Base-by-base conservation (phyloP, 1,284 basidiomycete genomes). In the Ganoderma lucidum region DNA sequence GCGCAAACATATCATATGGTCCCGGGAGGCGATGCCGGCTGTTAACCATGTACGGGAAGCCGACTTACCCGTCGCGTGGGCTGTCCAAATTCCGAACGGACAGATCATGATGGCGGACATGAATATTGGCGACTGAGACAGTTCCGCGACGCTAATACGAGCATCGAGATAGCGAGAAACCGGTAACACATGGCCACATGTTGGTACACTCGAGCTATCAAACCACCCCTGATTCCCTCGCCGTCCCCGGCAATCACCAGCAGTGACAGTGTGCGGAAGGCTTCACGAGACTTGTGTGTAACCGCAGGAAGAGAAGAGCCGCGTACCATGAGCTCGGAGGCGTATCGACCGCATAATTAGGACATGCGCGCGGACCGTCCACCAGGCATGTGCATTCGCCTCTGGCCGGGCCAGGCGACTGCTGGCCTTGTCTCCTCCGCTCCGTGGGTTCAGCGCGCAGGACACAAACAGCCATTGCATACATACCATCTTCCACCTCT, bases 91-190 rank as follows among this genome's bases (percentile, higher is more conserved):
- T 6, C 48, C 48, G 48, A 51, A 51, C 23, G 48, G 45, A 51
- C 48, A 51, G 35, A 59, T 59, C 56, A 59, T 35, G 35, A 59
- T 59, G 56, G 35, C 35, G 56, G 19, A 56, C 30, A 35, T 56
- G 30, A 56, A 37, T 39, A 19, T 39, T 32, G 56, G 53, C 30
- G n/a, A 59, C 56, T 59, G 56, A 35, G 56, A 19, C n/a, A 10
- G 19, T 17, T n/a, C 56, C 19, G 56, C 56, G 32, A 59, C 56
- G n/a, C 19, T 32, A 39, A 37, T 35, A 23, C 17, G 35, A 17
- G 56, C 17, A 56, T n/a, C 35, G 35, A 37, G 35, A 37, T 59
- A 59, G 56, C 37, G 56, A 59, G 56, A 59, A 35, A 39, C 3
- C 15, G 35, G 53, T 17, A 14, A 56, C 56, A 59, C 56, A 59